Evolutionary conservation across 768 basidiomycete genomes (phyloP), one percentile per base, ranked within the genome.

Genomic region (Phaeotremella fagi): DNA sequence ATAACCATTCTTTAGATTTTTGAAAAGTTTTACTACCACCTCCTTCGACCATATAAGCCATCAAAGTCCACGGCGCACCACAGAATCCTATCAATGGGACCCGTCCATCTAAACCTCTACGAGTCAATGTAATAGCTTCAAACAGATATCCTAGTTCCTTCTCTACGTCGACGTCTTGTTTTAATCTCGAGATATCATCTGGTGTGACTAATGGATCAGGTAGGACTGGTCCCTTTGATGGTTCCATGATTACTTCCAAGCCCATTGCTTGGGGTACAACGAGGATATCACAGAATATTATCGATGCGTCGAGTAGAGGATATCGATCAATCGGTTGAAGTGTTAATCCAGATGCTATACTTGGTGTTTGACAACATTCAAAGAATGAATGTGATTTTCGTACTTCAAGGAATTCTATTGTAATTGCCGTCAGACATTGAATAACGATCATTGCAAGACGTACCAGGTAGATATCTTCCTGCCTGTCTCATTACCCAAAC

Each of bases 401-500:
- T 31, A 97, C 78, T 71, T 85, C 82, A 54, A 87, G 83, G 75
- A 97, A 98, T 78, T 97, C 94, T 94, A 72, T 12, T 24, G 36
- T 15, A n/a, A 26, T 6, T n/a, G 31, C 16, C 31, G 16, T 7
- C 31, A 33, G 16, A 23, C 28, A 16, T 22, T 27, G 44, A 25
- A 24, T 4, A 22, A 45, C 2, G 25, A 28, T 15, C 16, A 33
- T 33, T 33, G 31, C 7, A 33, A 33, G 16, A 64, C 68, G 55
- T 24, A 71, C 72, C 92, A 75, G 92, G 92, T 42, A 97, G 82
- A 77, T 94, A 92, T 48, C 92, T 83, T 45, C 92, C 92, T 22
- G 92, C 92, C 73, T 97, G 92, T 29, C 92, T 83, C 92, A 97
- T 97, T 45, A 94, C 87, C 92, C 92, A 97, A 52, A 91, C 90